phyloP scores from a whole-genome alignment of 2,329 filamentous ascomycete genomes.

The Cladosporium sphaerospermum region DNA sequence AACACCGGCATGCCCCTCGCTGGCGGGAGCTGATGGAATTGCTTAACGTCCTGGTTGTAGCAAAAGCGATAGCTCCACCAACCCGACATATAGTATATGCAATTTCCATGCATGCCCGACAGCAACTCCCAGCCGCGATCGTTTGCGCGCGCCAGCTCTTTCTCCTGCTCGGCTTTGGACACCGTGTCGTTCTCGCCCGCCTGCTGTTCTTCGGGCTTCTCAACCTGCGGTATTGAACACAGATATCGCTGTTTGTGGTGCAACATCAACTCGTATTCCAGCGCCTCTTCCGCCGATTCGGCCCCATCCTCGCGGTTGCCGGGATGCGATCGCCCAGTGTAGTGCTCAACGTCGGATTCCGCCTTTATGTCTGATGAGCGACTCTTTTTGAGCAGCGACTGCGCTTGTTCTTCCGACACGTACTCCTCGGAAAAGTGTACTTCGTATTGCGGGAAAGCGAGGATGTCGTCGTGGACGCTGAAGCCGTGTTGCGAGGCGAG shows the following conservation, averaged over 20 bases:
- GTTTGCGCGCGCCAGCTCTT: constrained; percentile 71
- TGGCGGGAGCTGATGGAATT: constrained; percentile 78
- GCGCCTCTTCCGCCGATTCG: constrained; percentile 15
- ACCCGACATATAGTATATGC: constrained; percentile 76
- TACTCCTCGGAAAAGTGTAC: constrained; percentile 66
- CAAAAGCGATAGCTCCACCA: constrained; percentile 98
- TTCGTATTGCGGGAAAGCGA: constrained; percentile 83
- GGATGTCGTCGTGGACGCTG: constrained; percentile 80
- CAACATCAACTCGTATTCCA: constrained; percentile 67
- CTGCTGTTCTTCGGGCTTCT: constrained; percentile 38
- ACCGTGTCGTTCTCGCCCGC: constrained; percentile 24
- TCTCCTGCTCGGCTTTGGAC: constrained; percentile 61
- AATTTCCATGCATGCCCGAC: constrained; percentile 67
- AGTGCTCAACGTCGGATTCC: constrained; percentile 1
- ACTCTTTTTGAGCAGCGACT: constrained; percentile 46
- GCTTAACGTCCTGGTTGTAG: constrained; percentile 78
- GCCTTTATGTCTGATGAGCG: not conserved
- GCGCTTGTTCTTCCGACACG: constrained; percentile 64
- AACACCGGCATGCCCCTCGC: constrained; percentile 59
- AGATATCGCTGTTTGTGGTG: constrained; percentile 66
- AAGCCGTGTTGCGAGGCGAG: constrained; percentile 52
- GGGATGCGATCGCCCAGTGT: not conserved
- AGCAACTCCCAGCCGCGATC: constrained; percentile 75
- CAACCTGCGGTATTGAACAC: constrained; percentile 73
- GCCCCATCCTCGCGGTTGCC: constrained; percentile 9